Evolutionary conservation across 768 basidiomycete species (phyloP), one percentile per base, ranked within the genome.

Genomic region (Ephemerocybe angulata): DNA sequence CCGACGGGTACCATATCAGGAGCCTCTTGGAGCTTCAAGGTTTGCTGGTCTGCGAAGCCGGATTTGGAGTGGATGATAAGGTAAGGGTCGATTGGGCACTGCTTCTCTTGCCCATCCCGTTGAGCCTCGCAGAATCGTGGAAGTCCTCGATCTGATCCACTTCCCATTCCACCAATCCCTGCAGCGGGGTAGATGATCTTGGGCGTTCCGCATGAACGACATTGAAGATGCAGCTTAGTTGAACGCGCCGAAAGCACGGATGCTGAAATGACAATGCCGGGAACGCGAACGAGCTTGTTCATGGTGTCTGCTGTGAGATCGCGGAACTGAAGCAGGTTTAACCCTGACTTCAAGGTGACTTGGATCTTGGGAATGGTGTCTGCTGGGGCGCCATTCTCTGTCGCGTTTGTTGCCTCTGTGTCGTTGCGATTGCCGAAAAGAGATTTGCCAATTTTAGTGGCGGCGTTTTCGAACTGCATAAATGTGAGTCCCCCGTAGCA

Each of bases 1-100:
- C 97, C 97, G 24, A 98, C 95, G 0, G 97, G 97, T 1, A 99
- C 97, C 93, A 98, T 97, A 69, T 99, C 97, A 0, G 97, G 97
- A 17, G 96, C 95, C 70, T 99, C 97, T 70, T 99, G 97, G 12
- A 99, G 81, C 68, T 99, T 99, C 62, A 99, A 79, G 11, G 84
- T 90, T 71, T 99, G 97, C 62, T 97, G 94, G 66, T 99, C 97
- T 7, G 94, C 88, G 65, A 98, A 99, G 5, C 83, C 78, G 29
- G 93, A 98, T 71, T 93, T 91, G 33, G 93, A 88, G 70, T 99
- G 97, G 15, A 98, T 77, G 65, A 99, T 95, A 50, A 93, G 79
- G 72, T 95, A 99, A 1, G 97, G 97, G 67, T 98, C 97, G 52
- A 98, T 69, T 0, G 94, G 94, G 65, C 97, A 99, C 60, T 95